Evolutionary conservation across 176 grass and related monocot species (phyloP), one percentile per base, ranked within the genome.

Genomic region (Musa acuminata): DNA sequence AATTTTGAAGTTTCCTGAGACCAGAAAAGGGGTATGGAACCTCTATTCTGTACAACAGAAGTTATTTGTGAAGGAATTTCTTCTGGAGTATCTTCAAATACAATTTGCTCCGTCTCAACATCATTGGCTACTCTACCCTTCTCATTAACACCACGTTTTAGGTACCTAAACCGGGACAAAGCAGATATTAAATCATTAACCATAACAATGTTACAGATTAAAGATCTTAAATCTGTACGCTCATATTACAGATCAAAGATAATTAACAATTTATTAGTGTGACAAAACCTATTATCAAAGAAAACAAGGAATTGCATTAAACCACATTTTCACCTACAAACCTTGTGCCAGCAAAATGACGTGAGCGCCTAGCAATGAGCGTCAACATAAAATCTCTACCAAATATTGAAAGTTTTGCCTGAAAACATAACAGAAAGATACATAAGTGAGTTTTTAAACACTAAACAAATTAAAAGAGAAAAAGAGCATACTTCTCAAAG

Each of bases 291-390:
- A 65, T 24, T 22, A 24, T 22, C 5, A 7, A 69, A 50, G 19
- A 8, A 70, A 85, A 77, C 2, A 75, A 59, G 2, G 20, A 0
- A 20, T 69, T 48, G 53, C 67, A 91, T 69, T 21, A 64, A 64
- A 49, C 83, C 29, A 35, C 29, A 35, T 20, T 58, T 2, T n/a
- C 51, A 71, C 52, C 64, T 60, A 71, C 51, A 80, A 87, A 99
- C 96, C 96, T 95, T 68, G 96, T 99, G 85, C 96, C 96, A 20
- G 96, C 96, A 99, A 95, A 99, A 95, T 99, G 96, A 54, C 96
- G 90, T 0, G 96, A 99, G 5, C 96, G 91, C 48, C 96, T 93
- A 27, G 96, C 96, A 75, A 99, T 89, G 77, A 99, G 90, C 49
- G 91, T 95, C 80, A 99, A 89, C 82, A 81, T 87, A 77, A 99